Evolutionary conservation across 2,329 filamentous ascomycete species (phyloP).

Genomic region (Fusarium chlamydosporum): DNA sequence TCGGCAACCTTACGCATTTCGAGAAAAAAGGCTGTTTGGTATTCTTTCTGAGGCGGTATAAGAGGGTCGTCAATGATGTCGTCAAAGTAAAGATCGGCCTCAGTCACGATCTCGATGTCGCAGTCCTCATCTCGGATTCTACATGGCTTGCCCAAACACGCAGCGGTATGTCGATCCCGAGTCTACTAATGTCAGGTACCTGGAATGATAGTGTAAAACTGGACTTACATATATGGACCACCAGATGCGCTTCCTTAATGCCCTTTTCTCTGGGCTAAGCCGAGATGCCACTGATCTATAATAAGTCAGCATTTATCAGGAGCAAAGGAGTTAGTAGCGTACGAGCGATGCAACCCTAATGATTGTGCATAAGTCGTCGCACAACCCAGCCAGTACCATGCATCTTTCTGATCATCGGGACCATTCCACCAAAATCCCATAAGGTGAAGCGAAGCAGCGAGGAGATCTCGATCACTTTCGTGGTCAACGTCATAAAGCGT

Average conservation of each 20-base stretch:
- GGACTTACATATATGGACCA: constrained; percentile 41
- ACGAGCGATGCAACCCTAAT: constrained; percentile 42
- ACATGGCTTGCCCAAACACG: constrained; percentile 35
- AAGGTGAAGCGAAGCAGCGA: constrained; percentile 27
- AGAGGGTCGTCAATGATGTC: constrained; percentile 1
- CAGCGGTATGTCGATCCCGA: constrained; percentile 40
- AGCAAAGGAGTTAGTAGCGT: rapidly evolving
- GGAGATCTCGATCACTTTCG: constrained; percentile 18
- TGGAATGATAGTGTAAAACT: rapidly evolving
- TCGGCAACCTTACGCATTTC: constrained; percentile 22
- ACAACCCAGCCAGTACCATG: constrained; percentile 43
- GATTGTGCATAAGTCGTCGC: constrained; percentile 40
- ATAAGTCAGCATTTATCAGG: rapidly evolving
- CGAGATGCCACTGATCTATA: background rate
- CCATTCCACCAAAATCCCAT: constrained; percentile 44
- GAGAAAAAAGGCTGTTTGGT: constrained; percentile 32
- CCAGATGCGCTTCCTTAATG: constrained; percentile 40
- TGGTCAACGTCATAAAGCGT: constrained; percentile 36
- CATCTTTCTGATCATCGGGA: constrained; percentile 41
- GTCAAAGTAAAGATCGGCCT: constrained; percentile 36
- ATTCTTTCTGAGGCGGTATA: constrained; percentile 12
- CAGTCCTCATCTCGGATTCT: constrained; percentile 45
- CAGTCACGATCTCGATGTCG: constrained; percentile 27
- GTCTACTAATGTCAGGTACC: background rate
- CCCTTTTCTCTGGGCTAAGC: constrained; percentile 4